phyloP scores from a whole-genome alignment of 2,329 filamentous ascomycete genomes.

The Colletotrichum filicis region DNA sequence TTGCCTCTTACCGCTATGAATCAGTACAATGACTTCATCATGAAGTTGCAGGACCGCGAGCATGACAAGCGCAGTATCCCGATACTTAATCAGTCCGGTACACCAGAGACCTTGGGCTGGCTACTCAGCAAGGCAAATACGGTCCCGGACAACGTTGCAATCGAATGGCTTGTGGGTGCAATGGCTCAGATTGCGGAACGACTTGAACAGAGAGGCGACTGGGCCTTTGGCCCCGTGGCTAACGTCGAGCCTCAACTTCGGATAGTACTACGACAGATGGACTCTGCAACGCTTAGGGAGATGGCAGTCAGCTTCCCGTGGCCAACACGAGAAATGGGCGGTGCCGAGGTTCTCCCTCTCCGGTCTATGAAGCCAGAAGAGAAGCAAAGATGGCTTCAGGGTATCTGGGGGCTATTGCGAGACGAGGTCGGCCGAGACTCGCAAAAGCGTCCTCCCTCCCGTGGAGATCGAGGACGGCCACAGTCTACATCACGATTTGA shows the following conservation, averaged over 20 bases:
- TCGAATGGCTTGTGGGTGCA: constrained; percentile 48
- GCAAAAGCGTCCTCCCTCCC: background rate
- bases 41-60: constrained; percentile 47
- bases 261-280: constrained; percentile 46
- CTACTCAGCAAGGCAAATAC: constrained; percentile 44
- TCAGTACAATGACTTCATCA: constrained; percentile 48
- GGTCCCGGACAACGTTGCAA: constrained; percentile 45
- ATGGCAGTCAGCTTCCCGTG: constrained; percentile 51
- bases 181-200: constrained; percentile 46
- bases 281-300: constrained; percentile 43
- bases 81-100: constrained; percentile 47
- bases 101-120: constrained; percentile 48
- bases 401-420: constrained; percentile 43
- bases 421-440: constrained; percentile 29
- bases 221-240: constrained; percentile 43
- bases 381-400: constrained; percentile 47
- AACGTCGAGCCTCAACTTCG: constrained; percentile 46
- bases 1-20: constrained; percentile 44
- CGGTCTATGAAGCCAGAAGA: constrained; percentile 49
- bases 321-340: constrained; percentile 49
- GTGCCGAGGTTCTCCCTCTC: constrained; percentile 47
- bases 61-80: constrained; percentile 50
- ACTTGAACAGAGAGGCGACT: constrained; percentile 43
- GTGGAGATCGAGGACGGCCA: background rate
- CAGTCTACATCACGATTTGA: constrained; percentile 36